phyloP scores from a whole-genome alignment of 768 basidiomycete genomes.

The Mycena galopus region DNA sequence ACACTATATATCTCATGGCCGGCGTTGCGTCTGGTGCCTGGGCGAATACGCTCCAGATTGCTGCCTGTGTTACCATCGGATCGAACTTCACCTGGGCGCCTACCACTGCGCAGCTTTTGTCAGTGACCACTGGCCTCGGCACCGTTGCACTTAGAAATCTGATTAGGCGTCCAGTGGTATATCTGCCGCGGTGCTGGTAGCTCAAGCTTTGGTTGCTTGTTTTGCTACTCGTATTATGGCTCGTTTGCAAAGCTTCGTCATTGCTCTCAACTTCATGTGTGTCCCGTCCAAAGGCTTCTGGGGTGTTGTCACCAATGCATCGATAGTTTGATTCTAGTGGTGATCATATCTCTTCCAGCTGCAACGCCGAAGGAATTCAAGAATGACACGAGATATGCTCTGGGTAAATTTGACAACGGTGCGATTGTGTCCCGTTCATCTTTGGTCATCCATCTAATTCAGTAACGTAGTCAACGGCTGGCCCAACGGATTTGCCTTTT shows the following conservation, averaged over 20 bases:
- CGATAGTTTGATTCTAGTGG: too few relatives aligned
- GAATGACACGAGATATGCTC: constrained; percentile 51
- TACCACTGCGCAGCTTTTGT: constrained; percentile 44
- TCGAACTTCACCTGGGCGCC: constrained; percentile 40
- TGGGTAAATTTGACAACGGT: constrained; percentile 53
- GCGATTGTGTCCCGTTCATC: constrained; percentile 15
- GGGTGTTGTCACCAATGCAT: too few relatives aligned
- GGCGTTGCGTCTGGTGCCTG: constrained; percentile 61
- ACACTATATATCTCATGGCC: constrained; percentile 60
- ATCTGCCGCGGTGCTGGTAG: constrained; percentile 61
- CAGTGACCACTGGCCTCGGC: constrained; percentile 26
- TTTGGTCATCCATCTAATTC: constrained; percentile 27
- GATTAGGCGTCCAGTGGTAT: constrained; percentile 55
- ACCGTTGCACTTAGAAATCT: constrained; percentile 5
- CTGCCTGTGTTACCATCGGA: constrained; percentile 56
- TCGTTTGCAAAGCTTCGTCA: too few relatives aligned
- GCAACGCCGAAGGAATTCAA: too few relatives aligned
- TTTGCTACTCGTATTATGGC: too few relatives aligned
- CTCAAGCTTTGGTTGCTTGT: constrained; percentile 57
- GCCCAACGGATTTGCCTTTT: constrained; percentile 60
- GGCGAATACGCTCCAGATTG: constrained; percentile 63
- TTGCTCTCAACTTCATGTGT: too few relatives aligned
- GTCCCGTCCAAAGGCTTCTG: too few relatives aligned
- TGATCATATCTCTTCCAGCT: too few relatives aligned
- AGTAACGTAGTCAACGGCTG: constrained; percentile 50